Evolutionary conservation across 176 grass and related monocot genomes (phyloP), one percentile per base, ranked within the genome.

Genomic region (Oropetium thomaeum): DNA sequence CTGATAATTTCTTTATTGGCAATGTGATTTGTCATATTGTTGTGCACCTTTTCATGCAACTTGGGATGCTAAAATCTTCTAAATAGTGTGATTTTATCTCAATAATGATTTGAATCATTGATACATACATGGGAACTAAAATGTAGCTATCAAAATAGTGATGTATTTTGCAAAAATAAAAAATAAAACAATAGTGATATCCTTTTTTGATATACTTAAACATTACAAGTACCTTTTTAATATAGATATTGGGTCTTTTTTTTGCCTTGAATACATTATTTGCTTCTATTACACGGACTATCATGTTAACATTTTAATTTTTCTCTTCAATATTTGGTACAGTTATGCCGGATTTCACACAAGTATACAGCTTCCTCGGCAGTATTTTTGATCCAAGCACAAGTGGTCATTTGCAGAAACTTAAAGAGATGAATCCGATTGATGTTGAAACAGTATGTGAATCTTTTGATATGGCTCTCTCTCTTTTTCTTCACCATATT

Each of bases 401-500:
- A 69, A 84, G 87, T 48, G 92, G 87, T 26, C 96, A 95, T 82
- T 84, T 99, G 60, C 84, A 99, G 77, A 95, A 99, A 81, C 87
- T 99, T 40, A 95, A 95, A 45, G 96, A 95, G 87, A 99, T 99
- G 96, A 88, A 95, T 86, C 96, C 91, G 39, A 92, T 99, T 88
- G 96, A 99, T 88, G 96, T 99, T 70, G 92, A 99, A 87, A 95
- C 96, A 64, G 96, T 99, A 95, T 83, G 80, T 38, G 14, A 80
- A 35, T 62, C 17, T 41, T 71, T 73, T 23, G 15, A 62, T 34
- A 44, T 35, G 23, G 29, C 37, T 69, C 30, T 3, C 76, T 76
- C n/a, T n/a, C n/a, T 42, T n/a, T 65, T 51, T 38, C 11, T 88
- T 88, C 16, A 22, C 49, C 5, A 10, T 54, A 34, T 34, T 33